These are phyloP conservation scores for Forsythia suspensa DNA, from an alignment of 257 asterid species.

Conservation along the genomic window DNA sequence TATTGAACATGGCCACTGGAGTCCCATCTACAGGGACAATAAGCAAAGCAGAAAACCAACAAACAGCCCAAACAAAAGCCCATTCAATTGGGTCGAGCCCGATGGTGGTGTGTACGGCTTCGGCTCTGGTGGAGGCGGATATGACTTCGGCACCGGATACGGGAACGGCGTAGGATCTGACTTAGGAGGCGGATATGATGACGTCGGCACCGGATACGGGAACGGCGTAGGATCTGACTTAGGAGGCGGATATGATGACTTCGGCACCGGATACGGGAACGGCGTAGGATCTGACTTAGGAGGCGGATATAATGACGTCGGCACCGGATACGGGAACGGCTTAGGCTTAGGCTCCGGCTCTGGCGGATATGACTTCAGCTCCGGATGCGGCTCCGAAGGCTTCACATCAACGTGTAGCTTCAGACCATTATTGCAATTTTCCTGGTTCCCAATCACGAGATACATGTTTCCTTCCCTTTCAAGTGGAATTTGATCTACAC, in stretches of 20 bases:
- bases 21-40: slow-evolving; percentile 13
- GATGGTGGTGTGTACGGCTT: slow-evolving; percentile 10
- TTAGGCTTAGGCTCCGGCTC: background rate
- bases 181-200: background rate
- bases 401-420: slow-evolving; percentile 55
- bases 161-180: background rate
- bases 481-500: slow-evolving; percentile 35
- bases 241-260: background rate
- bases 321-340: too few relatives aligned
- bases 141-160: background rate
- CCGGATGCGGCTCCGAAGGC: slow-evolving; percentile 4
- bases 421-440: slow-evolving; percentile 61
- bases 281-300: background rate
- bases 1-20: background rate
- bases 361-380: background rate
- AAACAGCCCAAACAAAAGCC: slow-evolving; percentile 12
- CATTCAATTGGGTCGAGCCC: slow-evolving; percentile 20
- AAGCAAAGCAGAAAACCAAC: slow-evolving; percentile 25
- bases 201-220: background rate
- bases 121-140: background rate
- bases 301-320: background rate
- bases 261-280: background rate
- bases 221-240: background rate
- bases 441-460: slow-evolving; percentile 55
- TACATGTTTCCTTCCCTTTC: slow-evolving; percentile 58